Conservation (phyloP, 352 stramenopile species). For the Phytophthora constricta region DNA sequence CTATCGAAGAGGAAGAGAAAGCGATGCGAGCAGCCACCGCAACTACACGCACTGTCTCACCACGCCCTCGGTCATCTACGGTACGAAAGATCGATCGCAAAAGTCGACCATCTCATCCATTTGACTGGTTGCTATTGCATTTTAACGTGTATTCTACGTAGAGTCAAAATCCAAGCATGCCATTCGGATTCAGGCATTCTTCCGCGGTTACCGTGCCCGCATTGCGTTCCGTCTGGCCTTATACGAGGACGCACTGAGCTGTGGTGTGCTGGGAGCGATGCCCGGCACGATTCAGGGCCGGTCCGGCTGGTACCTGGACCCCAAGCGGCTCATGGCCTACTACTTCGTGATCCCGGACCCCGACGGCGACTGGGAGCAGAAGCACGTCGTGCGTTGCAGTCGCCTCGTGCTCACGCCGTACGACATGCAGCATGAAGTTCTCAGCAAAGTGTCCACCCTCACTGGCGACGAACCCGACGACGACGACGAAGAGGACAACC, state of each 20-base stretch:
- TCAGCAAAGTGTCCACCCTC: constrained; percentile 30
- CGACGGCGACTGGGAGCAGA: constrained; percentile 71
- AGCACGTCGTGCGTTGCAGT: constrained; percentile 60
- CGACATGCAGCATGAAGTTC: constrained; percentile 67
- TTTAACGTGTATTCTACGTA: constrained; percentile 3
- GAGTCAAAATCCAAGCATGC: constrained; percentile 22
- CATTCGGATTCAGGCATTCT: constrained; percentile 60
- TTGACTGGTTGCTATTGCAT: background rate
- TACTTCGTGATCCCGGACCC: constrained; percentile 68
- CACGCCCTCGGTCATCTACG: constrained; percentile 21
- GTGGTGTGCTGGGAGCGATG: constrained; percentile 76
- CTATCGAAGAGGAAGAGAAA: constrained; percentile 11
- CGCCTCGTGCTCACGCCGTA: constrained; percentile 68
- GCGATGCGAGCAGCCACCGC: constrained; percentile 1
- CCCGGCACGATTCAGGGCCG: constrained; percentile 66
- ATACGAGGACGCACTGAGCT: constrained; percentile 69
- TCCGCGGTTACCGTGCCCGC: constrained; percentile 57
- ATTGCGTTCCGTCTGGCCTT: constrained; percentile 63
- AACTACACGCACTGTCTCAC: constrained; percentile 22
- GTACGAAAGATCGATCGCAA: background rate
- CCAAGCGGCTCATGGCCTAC: constrained; percentile 75
- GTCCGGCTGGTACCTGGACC: constrained; percentile 81
- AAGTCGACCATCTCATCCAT: background rate
- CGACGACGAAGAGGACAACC: background rate
- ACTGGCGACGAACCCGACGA: constrained; percentile 6